Conservation (phyloP, 306 rosid genomes). For the Dalbergia cultrata region DNA sequence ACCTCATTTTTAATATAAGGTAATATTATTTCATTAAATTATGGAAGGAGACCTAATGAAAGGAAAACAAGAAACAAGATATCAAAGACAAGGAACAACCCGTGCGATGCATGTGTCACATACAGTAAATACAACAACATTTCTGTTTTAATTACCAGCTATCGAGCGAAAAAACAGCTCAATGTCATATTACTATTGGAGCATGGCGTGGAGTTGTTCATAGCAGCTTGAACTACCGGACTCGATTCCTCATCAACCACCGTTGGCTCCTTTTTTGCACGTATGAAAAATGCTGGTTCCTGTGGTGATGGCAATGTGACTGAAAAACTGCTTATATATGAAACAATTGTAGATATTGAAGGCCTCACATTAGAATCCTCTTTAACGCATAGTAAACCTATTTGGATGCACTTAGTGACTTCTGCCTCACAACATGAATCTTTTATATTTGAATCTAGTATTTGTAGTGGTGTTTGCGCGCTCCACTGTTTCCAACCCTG, state of each 20-base stretch:
- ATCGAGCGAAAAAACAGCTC: not conserved
- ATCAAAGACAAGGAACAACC: no score
- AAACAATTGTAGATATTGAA: slow-evolving; percentile 46
- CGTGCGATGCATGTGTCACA: no score
- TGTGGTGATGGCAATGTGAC: slow-evolving; percentile 42
- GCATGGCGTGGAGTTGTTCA: not conserved
- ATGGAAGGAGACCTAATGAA: no score
- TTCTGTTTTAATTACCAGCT: no score
- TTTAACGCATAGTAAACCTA: slow-evolving; percentile 60
- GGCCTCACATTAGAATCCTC: slow-evolving; percentile 56
- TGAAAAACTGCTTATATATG: slow-evolving; percentile 34
- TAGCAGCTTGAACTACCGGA: not conserved
- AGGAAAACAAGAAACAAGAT: no score
- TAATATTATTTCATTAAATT: no score
- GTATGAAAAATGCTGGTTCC: slow-evolving; percentile 44
- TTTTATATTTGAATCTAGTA: slow-evolving; percentile 35
- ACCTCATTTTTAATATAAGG: no score
- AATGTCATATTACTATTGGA: not conserved
- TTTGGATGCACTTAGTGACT: slow-evolving; percentile 48
- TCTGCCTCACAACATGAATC: slow-evolving; percentile 20
- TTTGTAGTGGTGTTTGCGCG: no score
- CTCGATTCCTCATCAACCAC: not conserved
- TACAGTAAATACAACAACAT: no score
- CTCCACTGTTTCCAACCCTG: no score
- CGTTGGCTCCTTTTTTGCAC: not conserved